Evolutionary conservation across 495 filamentous ascomycete species (phyloP).

Genomic region (Astrothelium subdiscretum): DNA sequence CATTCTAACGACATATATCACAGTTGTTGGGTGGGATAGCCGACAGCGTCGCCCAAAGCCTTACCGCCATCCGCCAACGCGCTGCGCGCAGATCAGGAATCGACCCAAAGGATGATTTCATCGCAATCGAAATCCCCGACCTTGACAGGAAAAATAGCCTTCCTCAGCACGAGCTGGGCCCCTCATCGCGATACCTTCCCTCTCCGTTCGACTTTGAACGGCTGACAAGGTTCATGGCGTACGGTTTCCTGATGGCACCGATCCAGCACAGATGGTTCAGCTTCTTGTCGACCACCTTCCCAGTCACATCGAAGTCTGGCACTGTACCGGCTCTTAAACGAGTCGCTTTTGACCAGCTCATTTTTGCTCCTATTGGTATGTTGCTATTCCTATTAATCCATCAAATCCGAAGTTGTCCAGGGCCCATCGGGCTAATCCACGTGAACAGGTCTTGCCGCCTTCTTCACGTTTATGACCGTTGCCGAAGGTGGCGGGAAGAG

Average conservation of each 20-base stretch:
- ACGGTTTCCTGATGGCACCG: conserved; percentile 91
- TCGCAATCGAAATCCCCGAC: conserved; percentile 83
- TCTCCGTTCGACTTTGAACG: conserved; percentile 94
- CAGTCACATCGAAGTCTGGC: conserved; percentile 40
- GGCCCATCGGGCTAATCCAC: background rate
- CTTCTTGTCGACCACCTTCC: conserved; percentile 73
- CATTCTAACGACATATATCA: conserved; percentile 8
- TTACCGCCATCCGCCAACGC: conserved; percentile 69
- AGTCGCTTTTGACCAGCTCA: conserved; percentile 86
- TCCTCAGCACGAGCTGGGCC: conserved; percentile 53
- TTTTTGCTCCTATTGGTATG: conserved; percentile 83
- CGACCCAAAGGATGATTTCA: conserved; percentile 46
- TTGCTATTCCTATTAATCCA: background rate
- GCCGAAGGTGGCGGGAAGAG: conserved; percentile 84
- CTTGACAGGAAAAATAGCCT: conserved; percentile 74
- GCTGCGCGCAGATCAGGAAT: conserved; percentile 47
- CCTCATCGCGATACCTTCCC: conserved; percentile 47
- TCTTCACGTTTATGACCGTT: conserved; percentile 95
- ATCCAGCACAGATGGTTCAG: conserved; percentile 96
- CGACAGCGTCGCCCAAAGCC: conserved; percentile 88
- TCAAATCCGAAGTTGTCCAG: background rate
- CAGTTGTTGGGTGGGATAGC: conserved; percentile 80
- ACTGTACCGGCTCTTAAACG: conserved; percentile 74
- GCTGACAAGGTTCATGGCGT: conserved; percentile 85
- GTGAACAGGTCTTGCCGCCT: conserved; percentile 57